These are phyloP conservation scores for Acephala macrosclerotiorum DNA, from an alignment of 2,329 filamentous ascomycete genomes.

Conservation along the genomic window DNA sequence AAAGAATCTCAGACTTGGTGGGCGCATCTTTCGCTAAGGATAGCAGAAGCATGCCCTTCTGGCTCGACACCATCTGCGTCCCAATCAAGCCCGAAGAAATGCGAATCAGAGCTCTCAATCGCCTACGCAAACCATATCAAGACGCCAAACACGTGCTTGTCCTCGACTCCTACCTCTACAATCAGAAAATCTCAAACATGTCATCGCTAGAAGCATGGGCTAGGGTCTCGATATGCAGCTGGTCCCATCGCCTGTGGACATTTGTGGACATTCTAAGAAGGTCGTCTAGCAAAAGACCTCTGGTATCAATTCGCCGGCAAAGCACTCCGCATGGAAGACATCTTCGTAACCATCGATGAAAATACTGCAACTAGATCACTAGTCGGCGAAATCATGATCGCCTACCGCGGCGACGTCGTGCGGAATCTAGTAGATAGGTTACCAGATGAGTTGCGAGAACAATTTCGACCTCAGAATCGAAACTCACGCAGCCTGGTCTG, in stretches of 20 bases:
- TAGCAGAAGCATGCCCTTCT: not conserved
- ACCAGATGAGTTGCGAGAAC: not conserved
- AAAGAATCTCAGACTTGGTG: not conserved
- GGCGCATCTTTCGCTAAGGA: not conserved
- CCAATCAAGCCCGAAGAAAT: not conserved
- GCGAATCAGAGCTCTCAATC: not conserved
- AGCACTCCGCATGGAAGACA: not conserved
- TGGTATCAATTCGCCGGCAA: not conserved
- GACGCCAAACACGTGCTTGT: not conserved
- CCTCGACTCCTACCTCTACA: not conserved
- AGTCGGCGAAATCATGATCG: not conserved
- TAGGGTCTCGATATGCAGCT: not conserved
- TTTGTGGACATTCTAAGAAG: constrained; percentile 1
- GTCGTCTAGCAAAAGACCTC: not conserved
- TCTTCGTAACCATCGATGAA: not conserved
- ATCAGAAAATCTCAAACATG: not conserved
- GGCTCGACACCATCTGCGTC: not conserved
- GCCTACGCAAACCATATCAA: not conserved
- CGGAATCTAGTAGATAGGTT: not conserved
- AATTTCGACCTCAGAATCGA: not conserved
- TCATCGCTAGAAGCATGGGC: not conserved
- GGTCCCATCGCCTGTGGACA: not conserved
- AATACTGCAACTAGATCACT: not conserved
- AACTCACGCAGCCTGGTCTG: not conserved
- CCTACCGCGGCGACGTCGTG: not conserved